Base-by-base conservation (phyloP, 2,329 filamentous ascomycete genomes). In the Fusarium sp. region DNA sequence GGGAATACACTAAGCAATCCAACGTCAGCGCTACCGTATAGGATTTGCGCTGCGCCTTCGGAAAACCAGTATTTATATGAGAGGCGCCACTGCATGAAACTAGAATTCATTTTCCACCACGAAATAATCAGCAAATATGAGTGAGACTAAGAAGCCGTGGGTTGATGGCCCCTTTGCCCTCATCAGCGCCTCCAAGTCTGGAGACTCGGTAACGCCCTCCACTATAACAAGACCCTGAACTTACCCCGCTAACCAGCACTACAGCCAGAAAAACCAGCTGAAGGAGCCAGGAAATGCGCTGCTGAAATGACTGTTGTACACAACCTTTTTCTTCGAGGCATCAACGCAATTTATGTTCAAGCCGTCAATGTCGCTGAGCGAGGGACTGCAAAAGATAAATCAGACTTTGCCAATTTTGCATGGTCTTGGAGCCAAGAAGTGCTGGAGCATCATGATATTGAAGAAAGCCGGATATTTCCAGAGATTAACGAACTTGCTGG, bases 381-480 rank as follows among this genome's bases (percentile, higher is more conserved):
- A 5, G 75, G 75, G 4, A 75, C 68, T 3, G 55, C 70, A 12
- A 70, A 78, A 25, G 80, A 83, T 48, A 74, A 77, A n/a, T 48
- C 69, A 7, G 68, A 74, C 34, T 81, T 82, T 61, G 65, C 74
- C 14, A 67, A 75, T 32, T 83, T 79, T 63, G 76, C 77, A 1
- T 41, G 67, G 13, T 69, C 74, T 16, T 83, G 82, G 75, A 58
- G 75, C 28, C 66, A 58, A 4, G 66, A 79, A 18, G 30, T 84
- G 4, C 64, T 79, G 34, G 68, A 78, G 14, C 83, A 85, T 63
- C 82, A 85, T 61, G 55, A 74, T 2, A 56, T 66, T 0, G 82
- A 84, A 62, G 83, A 84, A 54, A 67, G 62, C 4, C 40, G 66
- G 25, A 74, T 82, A 42, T 84, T 85, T 63, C 80, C 81, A 0